Evolutionary conservation across 805 yeast species (phyloP), one percentile per base, ranked within the genome.

Genomic region (Metschnikowia kofuensis): DNA sequence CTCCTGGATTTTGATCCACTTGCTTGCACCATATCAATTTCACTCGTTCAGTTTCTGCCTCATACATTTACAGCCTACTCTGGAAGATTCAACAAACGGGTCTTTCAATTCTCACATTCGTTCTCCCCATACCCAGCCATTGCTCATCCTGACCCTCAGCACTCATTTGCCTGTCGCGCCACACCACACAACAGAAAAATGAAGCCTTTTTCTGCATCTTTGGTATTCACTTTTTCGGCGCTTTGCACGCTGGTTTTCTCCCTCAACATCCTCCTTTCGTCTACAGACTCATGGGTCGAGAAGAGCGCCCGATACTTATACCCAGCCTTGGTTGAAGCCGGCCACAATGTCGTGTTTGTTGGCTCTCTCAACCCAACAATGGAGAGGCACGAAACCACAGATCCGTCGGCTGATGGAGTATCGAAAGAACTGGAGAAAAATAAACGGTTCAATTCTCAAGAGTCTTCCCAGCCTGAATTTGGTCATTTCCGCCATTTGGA

Each of bases 211-310:
- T 6, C 27, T 7, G 7, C 16, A 1, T 11, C 27, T n/a, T 21
- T n/a, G 9, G 2, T 35, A 7, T 42, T 4, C 26, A 21, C 38
- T 32, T 3, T 35, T 21, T 34, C 27, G 7, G 15, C 16, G 12
- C 6, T 45, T 2, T 30, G 52, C 13, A 50, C 51, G 10, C 30
- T 45, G 21, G 57, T 27, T 1, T 29, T 50, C 7, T 56, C 62
- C 8, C 55, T 69, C 43, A 66, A 68, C 42, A 65, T 70, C 21
- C 48, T 70, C 16, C 36, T 70, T 27, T 53, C 72, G 6, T 54
- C 68, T 28, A 59, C 69, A 3, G 74, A 70, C 50, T 61, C 68
- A 6, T 70, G 75, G 75, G 74, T 67, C 10, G 59, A 69, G 13
- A 69, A 65, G 45, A 68, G 69, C 51, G 52, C 62, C 14, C 54